Base-by-base conservation (phyloP, 352 stramenopile genomes). In the Phytopythium kandeliae region DNA sequence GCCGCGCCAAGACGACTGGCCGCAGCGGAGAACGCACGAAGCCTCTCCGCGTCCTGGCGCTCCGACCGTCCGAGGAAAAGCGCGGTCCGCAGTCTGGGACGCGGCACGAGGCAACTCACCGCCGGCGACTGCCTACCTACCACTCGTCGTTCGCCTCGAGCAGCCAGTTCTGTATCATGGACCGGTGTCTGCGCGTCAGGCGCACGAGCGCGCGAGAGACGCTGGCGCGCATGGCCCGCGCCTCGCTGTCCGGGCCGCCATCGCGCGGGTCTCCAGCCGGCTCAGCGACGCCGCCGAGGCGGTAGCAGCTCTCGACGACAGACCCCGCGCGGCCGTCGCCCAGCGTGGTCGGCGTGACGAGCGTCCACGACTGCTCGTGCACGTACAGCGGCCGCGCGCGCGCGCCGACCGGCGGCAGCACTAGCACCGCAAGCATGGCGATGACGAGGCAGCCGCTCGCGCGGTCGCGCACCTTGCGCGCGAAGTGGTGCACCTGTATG, bases 91-190 rank as follows among this genome's bases (percentile, higher is more conserved):
- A n/a, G n/a, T n/a, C n/a, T n/a, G n/a, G n/a, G n/a, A n/a, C n/a
- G n/a, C n/a, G n/a, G n/a, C n/a, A n/a, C n/a, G n/a, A n/a, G n/a
- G n/a, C n/a, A n/a, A n/a, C n/a, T n/a, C n/a, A n/a, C n/a, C n/a
- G n/a, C n/a, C n/a, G n/a, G n/a, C n/a, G n/a, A n/a, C n/a, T n/a
- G n/a, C n/a, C n/a, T n/a, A n/a, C n/a, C n/a, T n/a, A 43, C 37
- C 19, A 43, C n/a, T 43, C 37, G 37, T 43, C 19, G 37, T n/a
- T 19, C 8, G 37, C 37, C n/a, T 49, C 43, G 0, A 49, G 43
- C 43, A 49, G 16, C 43, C 43, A 49, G 24, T 36, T 35, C 30
- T 49, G 43, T 10, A 36, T 17, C 22, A 35, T 35, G 25, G 43
- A 34, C 8, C 30, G 25, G 25, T 49, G 26, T 26, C 43, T 34